Base-by-base conservation (phyloP, 2,329 filamentous ascomycete species). In the Colletotrichum sp. region DNA sequence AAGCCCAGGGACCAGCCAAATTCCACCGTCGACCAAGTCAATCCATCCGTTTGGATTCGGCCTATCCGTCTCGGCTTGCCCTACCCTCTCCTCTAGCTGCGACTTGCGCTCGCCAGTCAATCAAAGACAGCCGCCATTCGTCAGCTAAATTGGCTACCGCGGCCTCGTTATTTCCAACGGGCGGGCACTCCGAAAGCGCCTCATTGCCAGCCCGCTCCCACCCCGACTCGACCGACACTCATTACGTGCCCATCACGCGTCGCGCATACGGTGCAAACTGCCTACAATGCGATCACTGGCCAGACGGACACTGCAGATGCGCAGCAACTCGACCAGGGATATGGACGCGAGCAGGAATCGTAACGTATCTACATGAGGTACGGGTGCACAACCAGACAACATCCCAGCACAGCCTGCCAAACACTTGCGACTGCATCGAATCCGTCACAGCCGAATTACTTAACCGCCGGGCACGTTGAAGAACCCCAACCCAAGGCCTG, bases 121-220 rank as follows among this genome's bases (percentile, higher is more conserved):
- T 39, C 39, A 18, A 36, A 30, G 28, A 60, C 60, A 57, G 52
- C 60, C 15, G 30, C 32, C 49, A 34, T 44, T 65, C 59, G 59
- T 59, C 71, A 62, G 9, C 36, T 69, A 49, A 34, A 52, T 65
- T 74, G 60, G 69, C 26, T 60, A 30, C 34, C 49, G 49, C 28
- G 57, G 8, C 71, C 10, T 71, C 69, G 39, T 76, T 70, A 49
- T 68, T 64, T 44, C 34, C 39, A 26, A 57, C 39, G 69, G 69
- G 72, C 72, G 32, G 72, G 21, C 72, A 71, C 16, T 52, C 69
- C 69, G 60, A 71, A 69, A 52, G 67, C 66, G 36, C 60, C 32
- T 36, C 39, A n/a, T 66, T 13, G 16, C 52, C 24, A 21, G 30
- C 44, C 70, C 59, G 30, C 44, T 75, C 44, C 39, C 32, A 65